Percentiles rank a stretch among this genome's conserved stretches.
Conservation (phyloP, 495 filamentous ascomycete species). For the Viridothelium virens region DNA sequence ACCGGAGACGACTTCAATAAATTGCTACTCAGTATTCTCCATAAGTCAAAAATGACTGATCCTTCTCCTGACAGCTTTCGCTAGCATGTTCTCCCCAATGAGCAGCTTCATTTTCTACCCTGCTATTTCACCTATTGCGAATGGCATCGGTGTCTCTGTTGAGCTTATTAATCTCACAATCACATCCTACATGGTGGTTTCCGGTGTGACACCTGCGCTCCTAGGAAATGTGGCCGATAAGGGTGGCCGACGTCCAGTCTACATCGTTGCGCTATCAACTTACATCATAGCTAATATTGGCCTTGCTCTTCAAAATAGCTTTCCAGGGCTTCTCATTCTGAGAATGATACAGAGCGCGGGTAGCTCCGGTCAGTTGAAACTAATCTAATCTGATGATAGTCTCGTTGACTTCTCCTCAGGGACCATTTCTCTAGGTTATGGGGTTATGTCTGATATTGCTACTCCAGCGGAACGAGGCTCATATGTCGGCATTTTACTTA, state of each 20-base stretch:
- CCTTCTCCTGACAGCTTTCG: conserved; percentile 15
- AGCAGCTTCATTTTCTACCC: conserved; percentile 20
- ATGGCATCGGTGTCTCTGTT: conserved; percentile 7
- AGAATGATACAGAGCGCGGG: conserved; percentile 45
- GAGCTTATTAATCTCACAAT: conserved; percentile 22
- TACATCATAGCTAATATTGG: conserved; percentile 45
- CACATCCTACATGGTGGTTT: conserved; percentile 25
- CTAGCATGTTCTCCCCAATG: conserved; percentile 2
- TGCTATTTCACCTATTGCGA: conserved; percentile 21
- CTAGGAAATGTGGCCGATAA: conserved; percentile 43
- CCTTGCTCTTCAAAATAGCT: conserved; percentile 40
- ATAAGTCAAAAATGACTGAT: conserved; percentile 19
- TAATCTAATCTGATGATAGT: not conserved
- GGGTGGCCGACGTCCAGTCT: conserved; percentile 42
- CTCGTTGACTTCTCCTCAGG: conserved; percentile 1
- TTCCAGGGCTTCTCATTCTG: conserved; percentile 42
- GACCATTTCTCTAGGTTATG: conserved; percentile 28
- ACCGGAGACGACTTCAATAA: not conserved
- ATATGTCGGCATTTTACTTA: conserved; percentile 30
- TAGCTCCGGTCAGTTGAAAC: conserved; percentile 37
- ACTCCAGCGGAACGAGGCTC: conserved; percentile 40
- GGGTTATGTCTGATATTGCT: conserved; percentile 32
- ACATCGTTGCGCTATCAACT: conserved; percentile 38
- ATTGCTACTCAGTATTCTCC: conserved; percentile 20
- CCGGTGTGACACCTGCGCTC: conserved; percentile 44